Base-by-base conservation (phyloP, 768 basidiomycete genomes). In the Lactarius akahatsu region DNA sequence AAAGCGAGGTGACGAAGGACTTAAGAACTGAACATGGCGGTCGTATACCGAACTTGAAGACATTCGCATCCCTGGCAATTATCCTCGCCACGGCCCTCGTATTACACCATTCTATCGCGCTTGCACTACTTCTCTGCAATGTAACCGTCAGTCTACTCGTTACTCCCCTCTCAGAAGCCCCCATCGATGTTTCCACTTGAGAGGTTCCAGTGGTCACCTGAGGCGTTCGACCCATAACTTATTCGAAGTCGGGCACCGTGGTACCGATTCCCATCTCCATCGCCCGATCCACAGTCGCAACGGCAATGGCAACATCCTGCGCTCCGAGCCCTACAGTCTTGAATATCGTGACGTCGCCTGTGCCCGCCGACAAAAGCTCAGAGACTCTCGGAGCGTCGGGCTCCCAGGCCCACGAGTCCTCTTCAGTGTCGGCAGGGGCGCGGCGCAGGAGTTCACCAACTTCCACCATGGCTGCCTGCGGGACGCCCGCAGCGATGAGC, bases 321-420 rank as follows among this genome's bases (percentile, higher is more conserved):
- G 92, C 76, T 0, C 90, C 92, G 8, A 94, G 76, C 2, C 94
- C 94, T 6, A 96, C 94, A 0, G 89, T 91, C 77, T 95, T 96
- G 82, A 93, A 95, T 34, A 96, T 81, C 1, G 88, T 91, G 11
- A 94, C 80, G 43, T 78, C 76, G 7, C 75, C 71, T 7, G 64
- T 60, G 2, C 38, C 38, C 41, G 16, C 41, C 16, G 16, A 41
- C 52, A 71, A 65, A 8, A 74, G 60, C 5, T 67, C 58, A 28
- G 72, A 61, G 16, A 74, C 66, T 6, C 62, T 58, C 1, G 45
- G 59, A 13, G 67, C 57, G 4, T 69, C 47, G 0, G 68, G 63
- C n/a, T 65, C 54, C 71, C 72, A 68, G 4, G 38, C 5, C 38
- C 38, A 40, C 5, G 38, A 16, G 5, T 16, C 13, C 36, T 38